Evolutionary conservation across 768 basidiomycete species (phyloP), one percentile per base, ranked within the genome.

Genomic region (Russula abietina): DNA sequence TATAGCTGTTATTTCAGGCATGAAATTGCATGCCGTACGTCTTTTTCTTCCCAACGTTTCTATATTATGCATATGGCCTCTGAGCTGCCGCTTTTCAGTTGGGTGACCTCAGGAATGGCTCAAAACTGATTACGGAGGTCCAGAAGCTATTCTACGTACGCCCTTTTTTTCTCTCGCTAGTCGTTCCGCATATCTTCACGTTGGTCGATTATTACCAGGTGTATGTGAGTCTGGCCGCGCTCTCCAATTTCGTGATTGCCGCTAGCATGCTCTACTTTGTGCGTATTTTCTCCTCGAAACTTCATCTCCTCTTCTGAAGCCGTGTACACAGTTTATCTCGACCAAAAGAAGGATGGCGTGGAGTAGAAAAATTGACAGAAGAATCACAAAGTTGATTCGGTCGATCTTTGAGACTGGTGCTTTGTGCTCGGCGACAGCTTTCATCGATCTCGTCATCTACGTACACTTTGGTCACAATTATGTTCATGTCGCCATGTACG

Each of bases 211-310:
- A 24, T 26, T 41, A 4, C 36, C 16, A 61, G 60, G 3, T 50
- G 30, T 48, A 46, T 26, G 7, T 56, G 24, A n/a, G 26, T 19
- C 39, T 28, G 22, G 32, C 28, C 26, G 60, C 39, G 14, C 0
- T 33, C 11, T 17, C 46, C 28, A 55, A 61, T 39, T 7, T 11
- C 28, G 8, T 61, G 3, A 56, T 61, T 9, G 54, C 60, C 9
- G 36, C 16, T 17, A 56, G 60, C 55, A 50, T 61, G 54, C 19
- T 49, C 48, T 56, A 61, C 38, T 48, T 61, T 16, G 60, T 32
- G 26, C 55, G 60, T 39, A 33, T 16, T 19, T 51, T 51, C 14
- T 17, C 16, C 28, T 43, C 16, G 46, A 10, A 32, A 14, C 22
- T 1, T 1, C 3, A n/a, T 19, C 28, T 10, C 4, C 1, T 17